A percentile compares a stretch with the other conserved stretches of the same genome.
phyloP scores from a whole-genome alignment of 2,329 filamentous ascomycete species.

The Camillea tinctor region DNA sequence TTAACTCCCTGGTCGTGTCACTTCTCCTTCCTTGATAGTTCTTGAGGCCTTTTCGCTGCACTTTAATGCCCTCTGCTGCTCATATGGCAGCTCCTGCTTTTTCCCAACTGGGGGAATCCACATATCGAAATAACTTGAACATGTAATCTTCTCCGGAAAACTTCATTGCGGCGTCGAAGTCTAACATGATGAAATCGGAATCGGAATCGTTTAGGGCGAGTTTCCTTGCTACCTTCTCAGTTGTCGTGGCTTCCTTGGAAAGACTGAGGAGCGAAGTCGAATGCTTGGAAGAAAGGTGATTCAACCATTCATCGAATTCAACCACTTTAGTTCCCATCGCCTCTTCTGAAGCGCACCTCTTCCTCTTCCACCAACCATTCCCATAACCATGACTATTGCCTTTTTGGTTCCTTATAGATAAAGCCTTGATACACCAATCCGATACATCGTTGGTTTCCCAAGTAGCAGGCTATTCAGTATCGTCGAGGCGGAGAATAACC shows the following conservation, averaged over 20 bases:
- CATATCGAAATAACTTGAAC: not conserved
- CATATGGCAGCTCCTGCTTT: not conserved
- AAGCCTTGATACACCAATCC: not conserved
- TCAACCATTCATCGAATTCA: not conserved
- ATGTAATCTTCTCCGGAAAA: not conserved
- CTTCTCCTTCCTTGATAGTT: not conserved
- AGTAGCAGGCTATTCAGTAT: not conserved
- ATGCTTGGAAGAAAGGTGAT: not conserved
- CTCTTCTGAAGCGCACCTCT: not conserved
- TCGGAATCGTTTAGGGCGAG: too few species aligned
- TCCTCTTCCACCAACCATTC: not conserved
- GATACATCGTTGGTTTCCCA: not conserved
- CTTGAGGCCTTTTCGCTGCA: not conserved
- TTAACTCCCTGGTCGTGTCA: too few species aligned
- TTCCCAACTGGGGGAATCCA: not conserved
- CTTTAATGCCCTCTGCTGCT: not conserved
- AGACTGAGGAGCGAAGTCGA: not conserved
- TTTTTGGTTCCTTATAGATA: not conserved
- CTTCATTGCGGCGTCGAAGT: not conserved
- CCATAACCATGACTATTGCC: not conserved
- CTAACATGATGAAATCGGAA: too few species aligned
- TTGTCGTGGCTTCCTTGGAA: not conserved
- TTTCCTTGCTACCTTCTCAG: too few species aligned
- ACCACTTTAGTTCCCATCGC: not conserved
- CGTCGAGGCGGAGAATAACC: not conserved